Base-by-base conservation (phyloP, 768 basidiomycete genomes). In the Rhodotorula paludigena region DNA sequence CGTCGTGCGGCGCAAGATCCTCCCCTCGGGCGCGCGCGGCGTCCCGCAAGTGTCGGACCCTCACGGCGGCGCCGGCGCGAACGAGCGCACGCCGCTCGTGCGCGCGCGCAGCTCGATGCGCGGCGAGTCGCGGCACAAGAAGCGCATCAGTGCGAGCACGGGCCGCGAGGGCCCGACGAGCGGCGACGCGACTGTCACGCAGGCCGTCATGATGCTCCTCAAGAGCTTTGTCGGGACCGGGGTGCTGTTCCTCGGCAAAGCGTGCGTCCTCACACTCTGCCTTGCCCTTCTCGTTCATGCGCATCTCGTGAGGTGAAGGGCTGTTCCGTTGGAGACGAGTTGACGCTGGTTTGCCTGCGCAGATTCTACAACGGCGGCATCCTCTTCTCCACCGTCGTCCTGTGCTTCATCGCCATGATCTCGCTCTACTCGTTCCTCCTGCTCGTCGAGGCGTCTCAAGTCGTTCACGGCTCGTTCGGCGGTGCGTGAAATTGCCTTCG, bases 191-290 rank as follows among this genome's bases (percentile, higher is more conserved):
- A 89, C 88, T 5, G 88, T 92, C 20, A 84, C 87, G 4, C 90
- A 97, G 79, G 94, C 94, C 30, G 85, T 92, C 14, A 80, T 98
- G 54, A 97, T 97, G 92, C 79, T 98, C 61, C 80, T 96, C 65
- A 97, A 97, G 79, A 86, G 89, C 2, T 98, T 98, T 74, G 86
- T 98, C 54, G 94, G 94, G 30, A 97, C 94, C 21, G 94, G 94
- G 23, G 88, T 99, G 16, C 78, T 99, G 42, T 98, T 99, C 81
- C 83, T 99, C 35, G 96, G 92, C 58, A 94, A 90, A 80, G 96
- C 87, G 88, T 92, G 78, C 75, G 89, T 80, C 5, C 28, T 20
- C 12, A 21, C n/a, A 5, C 32, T 25, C 30, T 21, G 25, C 38
- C 41, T 57, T 47, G 28, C 56, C 5, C 21, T 16, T 67, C 47